Base-by-base conservation (phyloP, 257 asterid genomes). In the Solanum bulbocastanum region DNA sequence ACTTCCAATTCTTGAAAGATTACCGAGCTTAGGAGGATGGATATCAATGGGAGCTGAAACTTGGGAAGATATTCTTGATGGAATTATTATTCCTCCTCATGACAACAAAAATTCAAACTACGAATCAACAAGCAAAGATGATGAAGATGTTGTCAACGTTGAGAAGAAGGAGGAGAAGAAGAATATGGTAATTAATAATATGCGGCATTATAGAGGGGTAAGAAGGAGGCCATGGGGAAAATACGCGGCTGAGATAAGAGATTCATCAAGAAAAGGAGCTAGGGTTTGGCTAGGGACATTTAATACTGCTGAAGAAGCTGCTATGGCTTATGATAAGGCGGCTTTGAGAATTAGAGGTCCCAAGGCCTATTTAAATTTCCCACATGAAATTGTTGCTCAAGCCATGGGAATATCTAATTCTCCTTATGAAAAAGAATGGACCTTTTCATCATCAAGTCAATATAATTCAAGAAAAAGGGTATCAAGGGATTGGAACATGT, bases 221-320 rank as follows among this genome's bases (percentile, higher is more conserved):
- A 92, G 98, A 72, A 88, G 93, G 86, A 83, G 96, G 87, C 98
- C 98, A 8, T 95, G 98, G 98, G 98, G 98, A 0, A 95, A 94
- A 87, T 94, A 93, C 72, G 98, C 98, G 0, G 97, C 98, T 4
- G 98, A 95, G 75, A 95, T 95, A 85, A 93, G 98, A 82, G 98
- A 95, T 83, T 93, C 97, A 8, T 91, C 91, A 3, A 90, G 93
- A 37, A 94, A 95, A 89, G 98, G 97, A 5, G 96, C 93, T 9
- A 89, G 98, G 25, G 62, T 93, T 72, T 94, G 98, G 98, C 94
- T 95, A 2, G 98, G 98, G 72, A 94, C 98, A 3, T 95, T 93
- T 86, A 89, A 36, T 8, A 95, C 98, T 3, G 98, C 95, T 0
- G 96, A 94, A 81, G 98, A 93, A 87, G 98, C 98, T 3, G 98